Evolutionary conservation across 2,329 filamentous ascomycete genomes (phyloP), one percentile per base, ranked within the genome.

Genomic region (Penicillium corylophilum): DNA sequence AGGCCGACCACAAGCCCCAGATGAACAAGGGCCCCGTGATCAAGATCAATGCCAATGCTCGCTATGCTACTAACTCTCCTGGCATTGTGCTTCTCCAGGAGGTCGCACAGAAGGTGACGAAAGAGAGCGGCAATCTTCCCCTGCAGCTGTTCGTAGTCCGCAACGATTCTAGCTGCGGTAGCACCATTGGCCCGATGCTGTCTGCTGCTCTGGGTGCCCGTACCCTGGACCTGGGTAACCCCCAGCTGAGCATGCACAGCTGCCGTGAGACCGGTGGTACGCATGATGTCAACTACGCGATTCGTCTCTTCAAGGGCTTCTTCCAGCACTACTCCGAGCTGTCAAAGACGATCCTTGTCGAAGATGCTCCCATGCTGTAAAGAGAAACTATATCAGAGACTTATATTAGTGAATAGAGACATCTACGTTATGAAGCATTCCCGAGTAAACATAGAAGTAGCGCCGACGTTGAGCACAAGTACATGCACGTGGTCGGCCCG

Each of bases 1-100:
- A 99, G 76, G 74, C 84, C 31, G 88, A 90, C 63, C 94, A 99
- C 75, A 84, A 89, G 60, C 94, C 94, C 5, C 87, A 92, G 73
- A 95, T 99, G 82, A 99, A 99, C 81, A 89, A 90, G 72, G 94
- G 94, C 46, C 90, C 90, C 4, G 93, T 97, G 41, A 91, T 99
- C 79, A 99, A 99, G 77, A 82, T 99, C 79, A 99, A 99, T 70
- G 94, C 94, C 57, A 99, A 97, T 72, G 90, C 94, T 62, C 87
- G 92, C 56, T 99, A 99, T 74, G 91, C 93, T 26, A 99, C 94
- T 48, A 97, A 96, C 77, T 90, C 90, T 0, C 94, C 94, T 1
- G 94, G 94, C 31, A 95, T 97, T 61, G 93, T 95, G 7, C 79
- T 99, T 29, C 73, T 99, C 10, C 89, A 96, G 73, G 92, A 97